Base-by-base conservation (phyloP, 768 basidiomycete species). In the Suillus variegatus region DNA sequence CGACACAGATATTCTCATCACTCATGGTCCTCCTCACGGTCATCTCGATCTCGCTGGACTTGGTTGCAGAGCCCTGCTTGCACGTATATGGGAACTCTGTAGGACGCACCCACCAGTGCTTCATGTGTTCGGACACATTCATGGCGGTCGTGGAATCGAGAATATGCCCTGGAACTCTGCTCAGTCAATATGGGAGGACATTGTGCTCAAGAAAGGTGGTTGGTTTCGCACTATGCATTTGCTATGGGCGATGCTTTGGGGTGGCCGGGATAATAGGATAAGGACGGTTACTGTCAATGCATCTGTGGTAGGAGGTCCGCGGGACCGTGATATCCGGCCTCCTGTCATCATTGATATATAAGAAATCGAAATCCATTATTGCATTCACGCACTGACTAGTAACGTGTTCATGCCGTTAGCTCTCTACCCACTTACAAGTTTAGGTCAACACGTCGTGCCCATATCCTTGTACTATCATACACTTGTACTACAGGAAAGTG, bases 101-200 rank as follows among this genome's bases (percentile, higher is more conserved):
- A 25, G 49, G 25, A 51, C 13, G 14, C 49, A 51, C 13, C 70
- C 73, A 36, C 83, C 81, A 1, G 61, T 68, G 60, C 32, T 81
- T n/a, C 77, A 80, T 51, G 74, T 82, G 5, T 82, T 78, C 68
- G 81, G 83, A 1, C 82, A 82, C 60, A 78, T 82, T 6, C 82
- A 84, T 47, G 73, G 69, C 14, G 78, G 63, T 2, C 64, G 78
- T 44, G 82, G 81, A 9, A 61, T 77, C 14, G 75, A 80, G 63
- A 32, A 43, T 10, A 65, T 79, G 12, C 56, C 47, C 20, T 82
- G 81, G 81, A 70, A 71, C 46, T 58, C 64, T 9, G 73, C 71
- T 4, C 76, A 80, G 68, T 64, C 36, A 38, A 71, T 67, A 28
- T 80, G 71, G 43, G 78, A 80, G 61, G 66, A 73, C 9, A 55